Evolutionary conservation across 805 yeast species (phyloP).

Genomic region (Saturnispora galanensis): DNA sequence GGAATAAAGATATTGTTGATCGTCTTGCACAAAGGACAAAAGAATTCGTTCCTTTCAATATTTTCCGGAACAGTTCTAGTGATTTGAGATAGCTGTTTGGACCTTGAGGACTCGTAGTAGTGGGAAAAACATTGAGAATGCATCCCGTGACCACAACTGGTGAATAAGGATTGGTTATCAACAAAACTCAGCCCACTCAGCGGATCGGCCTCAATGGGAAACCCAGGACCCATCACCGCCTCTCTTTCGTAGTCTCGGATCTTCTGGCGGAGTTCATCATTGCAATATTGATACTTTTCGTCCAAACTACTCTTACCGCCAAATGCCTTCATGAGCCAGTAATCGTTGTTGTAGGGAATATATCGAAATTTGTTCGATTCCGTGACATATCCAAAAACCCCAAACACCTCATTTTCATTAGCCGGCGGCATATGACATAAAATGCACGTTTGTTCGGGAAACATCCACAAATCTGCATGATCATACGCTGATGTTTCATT

Average conservation of each 20-base stretch:
- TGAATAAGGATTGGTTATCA: slow-evolving; percentile 40
- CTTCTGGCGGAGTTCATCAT: slow-evolving; percentile 16
- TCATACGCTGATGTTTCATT: slow-evolving; percentile 20
- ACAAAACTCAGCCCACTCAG: slow-evolving; percentile 20
- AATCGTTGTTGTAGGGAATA: slow-evolving; percentile 47
- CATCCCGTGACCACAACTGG: slow-evolving; percentile 92
- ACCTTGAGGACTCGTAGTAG: slow-evolving; percentile 45
- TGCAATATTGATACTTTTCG: slow-evolving; percentile 9
- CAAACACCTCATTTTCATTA: slow-evolving; percentile 54
- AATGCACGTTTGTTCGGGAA: slow-evolving; percentile 68
- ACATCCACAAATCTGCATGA: slow-evolving; percentile 40
- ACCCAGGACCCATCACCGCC: slow-evolving; percentile 63
- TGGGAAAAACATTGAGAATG: slow-evolving; percentile 70
- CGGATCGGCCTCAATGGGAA: slow-evolving; percentile 29
- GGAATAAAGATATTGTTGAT: slow-evolving; percentile 81
- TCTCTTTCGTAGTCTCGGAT: slow-evolving; percentile 30
- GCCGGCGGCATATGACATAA: slow-evolving; percentile 70
- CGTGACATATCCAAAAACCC: slow-evolving; percentile 56
- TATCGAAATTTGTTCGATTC: slow-evolving; percentile 51
- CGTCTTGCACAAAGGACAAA: slow-evolving; percentile 88
- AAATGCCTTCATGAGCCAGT: slow-evolving; percentile 59
- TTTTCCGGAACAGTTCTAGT: slow-evolving; percentile 79
- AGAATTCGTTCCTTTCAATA: slow-evolving; percentile 56
- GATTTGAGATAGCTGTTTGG: slow-evolving; percentile 52
- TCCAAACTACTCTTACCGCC: slow-evolving; percentile 39